These are phyloP conservation scores for Basidiobolus meristosporus DNA, from an alignment of 371 early-diverging fungal species.

Conservation along the genomic window DNA sequence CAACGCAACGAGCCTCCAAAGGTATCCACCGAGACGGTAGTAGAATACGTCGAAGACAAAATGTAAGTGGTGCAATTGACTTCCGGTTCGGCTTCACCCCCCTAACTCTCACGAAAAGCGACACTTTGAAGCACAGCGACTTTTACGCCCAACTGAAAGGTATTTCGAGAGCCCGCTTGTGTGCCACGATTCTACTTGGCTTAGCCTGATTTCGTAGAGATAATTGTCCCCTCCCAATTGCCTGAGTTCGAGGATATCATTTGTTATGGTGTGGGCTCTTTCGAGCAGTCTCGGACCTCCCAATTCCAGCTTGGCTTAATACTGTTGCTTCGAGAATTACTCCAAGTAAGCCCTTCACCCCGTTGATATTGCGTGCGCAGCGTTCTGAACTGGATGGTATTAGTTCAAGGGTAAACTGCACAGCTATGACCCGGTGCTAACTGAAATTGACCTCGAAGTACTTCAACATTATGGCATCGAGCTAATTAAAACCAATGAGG, in stretches of 20 bases:
- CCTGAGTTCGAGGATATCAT: slow-evolving; percentile 4
- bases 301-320: slow-evolving; percentile 4
- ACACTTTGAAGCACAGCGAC: too few species aligned
- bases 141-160: too few species aligned
- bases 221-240: background rate
- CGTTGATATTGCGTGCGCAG: too few species aligned
- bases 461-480: slow-evolving; percentile 3
- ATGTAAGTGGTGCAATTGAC: too few species aligned
- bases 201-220: too few species aligned
- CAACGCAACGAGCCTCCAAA: too few species aligned
- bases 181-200: too few species aligned
- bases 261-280: slow-evolving; percentile 5
- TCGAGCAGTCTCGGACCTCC: slow-evolving; percentile 1
- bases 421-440: slow-evolving; percentile 2
- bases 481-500: slow-evolving; percentile 3
- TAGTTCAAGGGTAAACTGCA: slow-evolving; percentile 4
- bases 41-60: too few species aligned
- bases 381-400: background rate
- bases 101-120: too few species aligned
- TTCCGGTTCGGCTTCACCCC: too few species aligned
- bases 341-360: slow-evolving; percentile 2
- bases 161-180: too few species aligned
- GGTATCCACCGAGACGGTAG: too few species aligned
- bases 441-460: slow-evolving; percentile 1
- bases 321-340: slow-evolving; percentile 3